Percentiles rank a stretch among this genome's conserved stretches.
phyloP scores from a whole-genome alignment of 495 filamentous ascomycete genomes.

The Penicillium paradoxum region DNA sequence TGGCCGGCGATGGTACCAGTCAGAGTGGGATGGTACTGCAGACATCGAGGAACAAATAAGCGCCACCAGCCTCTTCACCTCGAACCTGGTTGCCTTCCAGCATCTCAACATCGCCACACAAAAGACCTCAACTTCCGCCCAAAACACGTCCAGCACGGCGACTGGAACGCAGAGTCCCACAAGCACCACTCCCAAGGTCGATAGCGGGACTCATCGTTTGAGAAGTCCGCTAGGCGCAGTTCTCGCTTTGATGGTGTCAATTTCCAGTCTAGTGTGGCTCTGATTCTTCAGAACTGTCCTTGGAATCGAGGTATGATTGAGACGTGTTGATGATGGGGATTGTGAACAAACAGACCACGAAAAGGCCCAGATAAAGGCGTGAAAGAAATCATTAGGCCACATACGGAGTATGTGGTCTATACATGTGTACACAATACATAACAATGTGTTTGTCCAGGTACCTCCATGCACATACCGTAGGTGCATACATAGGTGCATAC shows the following conservation, averaged over 20 bases:
- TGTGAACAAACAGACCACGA: too few relatives aligned
- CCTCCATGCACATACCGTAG: too few relatives aligned
- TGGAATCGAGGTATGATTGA: too few relatives aligned
- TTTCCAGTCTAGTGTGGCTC: too few relatives aligned
- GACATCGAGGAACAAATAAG: slow-evolving; percentile 46
- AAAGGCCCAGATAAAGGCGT: too few relatives aligned
- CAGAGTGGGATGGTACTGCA: slow-evolving; percentile 54
- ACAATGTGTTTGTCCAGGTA: too few relatives aligned
- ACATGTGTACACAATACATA: too few relatives aligned
- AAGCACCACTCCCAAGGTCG: neutral
- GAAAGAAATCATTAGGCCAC: too few relatives aligned
- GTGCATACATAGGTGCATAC: too few relatives aligned
- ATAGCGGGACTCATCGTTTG: neutral
- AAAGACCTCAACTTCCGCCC: slow-evolving; percentile 15
- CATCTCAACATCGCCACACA: neutral
- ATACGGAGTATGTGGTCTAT: too few relatives aligned
- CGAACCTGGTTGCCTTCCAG: slow-evolving; percentile 40
- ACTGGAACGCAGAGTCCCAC: neutral
- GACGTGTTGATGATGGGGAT: too few relatives aligned
- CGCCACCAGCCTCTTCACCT: slow-evolving; percentile 52
- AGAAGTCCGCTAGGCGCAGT: neutral
- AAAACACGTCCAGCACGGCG: neutral
- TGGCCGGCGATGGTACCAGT: slow-evolving; percentile 61
- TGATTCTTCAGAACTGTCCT: neutral
- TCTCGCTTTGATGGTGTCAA: too few relatives aligned